phyloP scores from a whole-genome alignment of 164 flowering plant genomes.

The Buxus sempervirens region DNA sequence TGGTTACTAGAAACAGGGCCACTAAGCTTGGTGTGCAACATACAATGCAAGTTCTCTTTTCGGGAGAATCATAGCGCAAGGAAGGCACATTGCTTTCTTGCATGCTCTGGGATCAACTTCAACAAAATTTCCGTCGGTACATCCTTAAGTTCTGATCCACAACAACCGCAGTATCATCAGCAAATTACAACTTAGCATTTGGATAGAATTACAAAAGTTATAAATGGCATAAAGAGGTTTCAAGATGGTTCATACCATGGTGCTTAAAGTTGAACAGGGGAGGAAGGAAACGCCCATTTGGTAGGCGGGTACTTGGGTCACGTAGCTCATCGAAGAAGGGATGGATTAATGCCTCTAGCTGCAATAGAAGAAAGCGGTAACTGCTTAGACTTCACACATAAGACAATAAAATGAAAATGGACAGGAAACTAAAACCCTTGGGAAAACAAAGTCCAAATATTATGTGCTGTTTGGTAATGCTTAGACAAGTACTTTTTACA shows the following conservation, averaged over 20 bases:
- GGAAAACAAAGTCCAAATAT: too few species aligned
- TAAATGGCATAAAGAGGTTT: neutral
- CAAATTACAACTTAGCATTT: neutral
- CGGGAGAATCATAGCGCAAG: constrained; percentile 40
- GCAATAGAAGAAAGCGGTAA: constrained; percentile 14
- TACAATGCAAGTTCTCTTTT: neutral
- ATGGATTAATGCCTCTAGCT: constrained; percentile 69
- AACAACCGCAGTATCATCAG: constrained; percentile 5
- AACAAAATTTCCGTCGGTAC: constrained; percentile 49
- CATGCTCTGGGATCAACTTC: constrained; percentile 74
- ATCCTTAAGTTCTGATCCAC: constrained; percentile 54
- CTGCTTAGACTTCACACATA: neutral
- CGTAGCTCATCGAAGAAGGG: constrained; percentile 82
- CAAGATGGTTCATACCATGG: constrained; percentile 42
- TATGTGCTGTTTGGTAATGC: neutral
- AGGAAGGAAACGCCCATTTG: constrained; percentile 72
- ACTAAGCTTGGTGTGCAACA: too few species aligned
- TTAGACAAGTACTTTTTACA: neutral
- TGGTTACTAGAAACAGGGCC: constrained; percentile 2
- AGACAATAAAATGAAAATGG: neutral
- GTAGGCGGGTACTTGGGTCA: constrained; percentile 63
- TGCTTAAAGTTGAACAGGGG: constrained; percentile 74
- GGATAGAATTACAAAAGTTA: neutral
- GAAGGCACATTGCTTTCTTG: constrained; percentile 73
- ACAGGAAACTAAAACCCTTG: neutral